Conservation (phyloP, 495 filamentous ascomycete genomes). For the Ascodesmis nigricans region DNA sequence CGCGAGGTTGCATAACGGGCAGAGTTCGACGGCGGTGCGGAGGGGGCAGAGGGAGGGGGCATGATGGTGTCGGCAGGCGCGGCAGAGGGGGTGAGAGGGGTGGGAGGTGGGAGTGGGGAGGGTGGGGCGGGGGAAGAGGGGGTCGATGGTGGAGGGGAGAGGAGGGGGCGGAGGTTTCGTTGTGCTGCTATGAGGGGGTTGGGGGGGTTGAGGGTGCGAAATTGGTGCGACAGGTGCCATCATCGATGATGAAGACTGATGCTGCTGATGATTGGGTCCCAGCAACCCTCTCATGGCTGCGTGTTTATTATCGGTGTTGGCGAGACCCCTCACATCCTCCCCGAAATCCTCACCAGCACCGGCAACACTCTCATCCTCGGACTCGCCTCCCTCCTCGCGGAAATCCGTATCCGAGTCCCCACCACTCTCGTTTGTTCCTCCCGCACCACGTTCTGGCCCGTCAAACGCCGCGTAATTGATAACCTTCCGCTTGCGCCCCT, state of each 20-base stretch:
- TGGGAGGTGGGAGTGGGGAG: background rate
- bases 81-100: slow-evolving; percentile 23
- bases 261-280: background rate
- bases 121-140: slow-evolving; percentile 1
- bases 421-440: background rate
- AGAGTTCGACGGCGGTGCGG: slow-evolving; percentile 40
- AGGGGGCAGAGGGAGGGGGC: slow-evolving; percentile 36
- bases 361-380: slow-evolving; percentile 20
- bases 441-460: slow-evolving; percentile 14
- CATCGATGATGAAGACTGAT: too few species aligned
- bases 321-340: slow-evolving; percentile 9
- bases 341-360: slow-evolving; percentile 20
- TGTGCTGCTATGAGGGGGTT: slow-evolving; percentile 1
- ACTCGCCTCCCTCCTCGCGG: slow-evolving; percentile 21
- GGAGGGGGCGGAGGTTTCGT: slow-evolving; percentile 2
- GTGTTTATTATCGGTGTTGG: slow-evolving; percentile 3
- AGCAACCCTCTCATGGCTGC: background rate
- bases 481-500: slow-evolving; percentile 42
- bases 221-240: background rate
- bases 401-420: slow-evolving; percentile 29
- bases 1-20: slow-evolving; percentile 44
- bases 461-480: slow-evolving; percentile 27
- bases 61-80: slow-evolving; percentile 33
- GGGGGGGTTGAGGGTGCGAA: slow-evolving; percentile 2
- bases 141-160: background rate